phyloP scores from a whole-genome alignment of 148 eudicot species.

The Rhododendron kiyosumense region DNA sequence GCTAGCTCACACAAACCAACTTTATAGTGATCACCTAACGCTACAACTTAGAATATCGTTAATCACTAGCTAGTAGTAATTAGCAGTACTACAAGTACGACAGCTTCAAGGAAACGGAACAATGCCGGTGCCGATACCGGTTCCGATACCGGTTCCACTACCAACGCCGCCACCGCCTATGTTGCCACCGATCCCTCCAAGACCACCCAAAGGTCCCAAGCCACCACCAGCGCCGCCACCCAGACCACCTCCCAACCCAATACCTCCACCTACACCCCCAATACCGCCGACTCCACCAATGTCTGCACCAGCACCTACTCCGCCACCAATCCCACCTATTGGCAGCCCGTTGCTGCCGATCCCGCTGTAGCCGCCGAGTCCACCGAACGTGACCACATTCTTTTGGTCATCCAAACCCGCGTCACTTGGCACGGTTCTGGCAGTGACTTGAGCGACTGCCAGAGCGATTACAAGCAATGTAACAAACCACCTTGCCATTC shows the following conservation, averaged over 20 bases:
- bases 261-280: background rate
- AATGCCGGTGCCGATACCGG: background rate
- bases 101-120: slow-evolving; percentile 11
- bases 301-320: background rate
- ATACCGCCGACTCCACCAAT: background rate
- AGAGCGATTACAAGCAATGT: slow-evolving; percentile 17
- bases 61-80: too few species aligned
- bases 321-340: slow-evolving; percentile 21
- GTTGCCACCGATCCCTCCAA: background rate
- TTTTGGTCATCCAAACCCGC: slow-evolving; percentile 31
- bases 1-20: background rate
- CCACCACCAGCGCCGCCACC: background rate
- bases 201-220: background rate
- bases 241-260: background rate
- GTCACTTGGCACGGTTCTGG: slow-evolving; percentile 26
- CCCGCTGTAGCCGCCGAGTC: slow-evolving; percentile 26
- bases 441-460: slow-evolving; percentile 15
- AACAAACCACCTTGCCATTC: slow-evolving; percentile 24
- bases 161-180: background rate
- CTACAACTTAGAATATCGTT: background rate
- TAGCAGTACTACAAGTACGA: background rate
- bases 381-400: slow-evolving; percentile 29
- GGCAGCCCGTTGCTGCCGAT: slow-evolving; percentile 18
- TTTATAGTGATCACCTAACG: background rate
- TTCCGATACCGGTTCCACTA: background rate